Evolutionary conservation across 2,329 filamentous ascomycete species (phyloP).

Genomic region (Colletotrichum tanaceti): DNA sequence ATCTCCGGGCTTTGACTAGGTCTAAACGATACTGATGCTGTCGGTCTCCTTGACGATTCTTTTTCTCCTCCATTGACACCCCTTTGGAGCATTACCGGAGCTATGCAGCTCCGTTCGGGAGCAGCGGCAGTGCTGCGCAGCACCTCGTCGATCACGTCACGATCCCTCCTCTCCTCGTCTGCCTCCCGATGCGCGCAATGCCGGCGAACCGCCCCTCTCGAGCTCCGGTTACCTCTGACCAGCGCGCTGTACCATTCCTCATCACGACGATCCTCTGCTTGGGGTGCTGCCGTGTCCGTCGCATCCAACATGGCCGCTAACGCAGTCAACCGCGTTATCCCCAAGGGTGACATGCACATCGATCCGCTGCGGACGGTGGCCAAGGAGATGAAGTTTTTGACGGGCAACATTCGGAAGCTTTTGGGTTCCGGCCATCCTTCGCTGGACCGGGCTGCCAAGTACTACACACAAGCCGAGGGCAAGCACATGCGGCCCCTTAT

Average conservation of each 20-base stretch:
- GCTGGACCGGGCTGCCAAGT: slow-evolving; percentile 94
- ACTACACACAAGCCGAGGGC: slow-evolving; percentile 96
- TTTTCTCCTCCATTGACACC: slow-evolving; percentile 24
- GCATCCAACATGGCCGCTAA: slow-evolving; percentile 78
- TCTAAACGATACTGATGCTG: slow-evolving; percentile 20
- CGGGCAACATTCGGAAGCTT: slow-evolving; percentile 92
- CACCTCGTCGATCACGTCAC: slow-evolving; percentile 48
- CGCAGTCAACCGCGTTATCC: slow-evolving; percentile 69
- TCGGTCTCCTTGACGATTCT: slow-evolving; percentile 4
- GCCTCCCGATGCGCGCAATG: slow-evolving; percentile 50
- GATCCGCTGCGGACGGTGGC: slow-evolving; percentile 91
- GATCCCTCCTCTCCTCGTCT: slow-evolving; percentile 40
- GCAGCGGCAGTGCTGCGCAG: slow-evolving; percentile 62
- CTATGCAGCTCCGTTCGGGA: slow-evolving; percentile 67
- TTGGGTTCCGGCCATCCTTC: slow-evolving; percentile 94
- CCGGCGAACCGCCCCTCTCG: slow-evolving; percentile 48
- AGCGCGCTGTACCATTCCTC: slow-evolving; percentile 58
- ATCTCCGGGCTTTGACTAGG: not conserved
- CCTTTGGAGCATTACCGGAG: slow-evolving; percentile 42
- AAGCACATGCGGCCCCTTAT: slow-evolving; percentile 97
- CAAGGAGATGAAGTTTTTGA: slow-evolving; percentile 96
- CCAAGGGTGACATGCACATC: slow-evolving; percentile 75
- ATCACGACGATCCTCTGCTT: slow-evolving; percentile 68
- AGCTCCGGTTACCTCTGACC: slow-evolving; percentile 50
- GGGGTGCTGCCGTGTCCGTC: slow-evolving; percentile 79